Evolutionary conservation across 768 basidiomycete genomes (phyloP), one percentile per base, ranked within the genome.

Genomic region (Lactarius hengduanensis): DNA sequence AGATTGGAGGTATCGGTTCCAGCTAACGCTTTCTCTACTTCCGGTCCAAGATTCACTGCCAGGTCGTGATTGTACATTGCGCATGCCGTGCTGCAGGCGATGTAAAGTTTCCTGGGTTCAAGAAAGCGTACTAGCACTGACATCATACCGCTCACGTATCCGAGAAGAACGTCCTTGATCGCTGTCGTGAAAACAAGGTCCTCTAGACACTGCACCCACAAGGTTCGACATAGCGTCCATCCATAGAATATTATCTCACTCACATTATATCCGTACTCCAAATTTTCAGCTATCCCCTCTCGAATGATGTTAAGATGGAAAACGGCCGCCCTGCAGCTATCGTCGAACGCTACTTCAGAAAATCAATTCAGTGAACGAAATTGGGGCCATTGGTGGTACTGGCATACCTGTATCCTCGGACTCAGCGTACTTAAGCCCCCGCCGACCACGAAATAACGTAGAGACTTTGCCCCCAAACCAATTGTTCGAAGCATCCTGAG

Each of bases 261-360:
- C 68, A 89, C 94, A 71, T 85, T 91, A 72, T 90, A 92, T 4
- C 91, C 94, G 53, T 86, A 85, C 72, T 93, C 87, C 41, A 96
- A 76, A 45, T 88, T 91, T 76, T 94, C 96, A 7, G 87, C 87
- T 67, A 91, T 82, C 43, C 90, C 83, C 36, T 96, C 80, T 43
- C 95, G 81, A 43, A 96, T 80, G 0, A 95, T 95, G 78, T 97
- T 95, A n/a, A 94, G 78, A 88, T 92, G 91, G 75, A 96, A 89
- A 26, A 97, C 88, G 40, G 86, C 93, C 69, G 89, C 91, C 34
- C 94, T 81, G 73, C 96, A 97, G 65, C 95, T 94, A 74, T 89
- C 91, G 75, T 97, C 94, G 91, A 45, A 54, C 58, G 18, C 38
- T 20, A 53, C 47, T 70, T 40, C 15, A 15, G 38, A 40, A 40